A percentile compares a stretch with the other conserved stretches of the same genome.
phyloP scores from a whole-genome alignment of 129 eudicot species.

The Scalesia atractyloides region DNA sequence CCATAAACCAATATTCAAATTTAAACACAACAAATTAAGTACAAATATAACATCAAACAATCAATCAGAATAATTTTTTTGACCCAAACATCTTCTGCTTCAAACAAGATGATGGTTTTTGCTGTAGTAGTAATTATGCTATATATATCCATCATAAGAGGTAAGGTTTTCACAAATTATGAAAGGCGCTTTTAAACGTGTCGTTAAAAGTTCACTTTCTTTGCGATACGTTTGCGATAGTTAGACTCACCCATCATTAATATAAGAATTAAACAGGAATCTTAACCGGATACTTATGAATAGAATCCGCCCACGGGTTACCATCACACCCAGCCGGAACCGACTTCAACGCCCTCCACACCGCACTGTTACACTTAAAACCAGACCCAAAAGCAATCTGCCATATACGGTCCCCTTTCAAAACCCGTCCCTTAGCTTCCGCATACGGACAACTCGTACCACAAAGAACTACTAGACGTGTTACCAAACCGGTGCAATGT shows the following conservation, averaged over 20 bases:
- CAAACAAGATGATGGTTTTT: not conserved
- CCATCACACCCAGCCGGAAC: slow-evolving; percentile 39
- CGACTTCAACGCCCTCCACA: slow-evolving; percentile 70
- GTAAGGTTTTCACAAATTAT: no score
- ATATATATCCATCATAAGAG: no score
- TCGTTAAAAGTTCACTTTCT: no score
- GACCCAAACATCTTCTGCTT: not conserved
- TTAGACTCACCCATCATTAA: not conserved
- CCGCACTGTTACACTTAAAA: slow-evolving; percentile 92
- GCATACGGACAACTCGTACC: slow-evolving; percentile 89
- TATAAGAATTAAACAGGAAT: slow-evolving; percentile 1
- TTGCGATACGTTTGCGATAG: no score
- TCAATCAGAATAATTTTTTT: not conserved
- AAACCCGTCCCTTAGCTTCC: slow-evolving; percentile 82
- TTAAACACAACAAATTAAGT: not conserved
- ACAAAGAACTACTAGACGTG: slow-evolving; percentile 88
- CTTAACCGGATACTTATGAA: slow-evolving; percentile 69
- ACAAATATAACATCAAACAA: slow-evolving; percentile 6
- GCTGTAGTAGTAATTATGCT: no score
- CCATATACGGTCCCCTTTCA: slow-evolving; percentile 78
- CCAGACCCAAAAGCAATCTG: slow-evolving; percentile 98
- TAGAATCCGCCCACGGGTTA: slow-evolving; percentile 76
- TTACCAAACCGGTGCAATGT: slow-evolving; percentile 86
- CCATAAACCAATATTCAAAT: slow-evolving; percentile 12
- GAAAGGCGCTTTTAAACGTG: no score